These are phyloP conservation scores for Metschnikowia hibisci DNA, from an alignment of 805 yeast genomes.

Conservation along the genomic window DNA sequence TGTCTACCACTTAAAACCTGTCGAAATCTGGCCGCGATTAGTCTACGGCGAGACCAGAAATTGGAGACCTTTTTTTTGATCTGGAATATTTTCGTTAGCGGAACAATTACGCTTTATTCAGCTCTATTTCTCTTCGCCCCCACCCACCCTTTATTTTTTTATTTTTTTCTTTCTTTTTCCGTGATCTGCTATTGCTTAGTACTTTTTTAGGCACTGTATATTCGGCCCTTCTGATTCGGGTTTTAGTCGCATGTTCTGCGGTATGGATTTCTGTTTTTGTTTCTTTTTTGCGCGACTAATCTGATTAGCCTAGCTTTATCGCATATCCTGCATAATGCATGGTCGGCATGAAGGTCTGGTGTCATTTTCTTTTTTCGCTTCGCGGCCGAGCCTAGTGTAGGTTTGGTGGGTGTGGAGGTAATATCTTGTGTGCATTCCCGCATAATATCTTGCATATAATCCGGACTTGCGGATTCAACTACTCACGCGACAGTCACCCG, in stretches of 20 bases:
- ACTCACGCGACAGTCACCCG: constrained; percentile 5
- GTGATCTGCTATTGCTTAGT: no score
- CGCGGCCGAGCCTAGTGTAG: neutral
- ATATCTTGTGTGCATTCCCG: no score
- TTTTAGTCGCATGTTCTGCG: neutral
- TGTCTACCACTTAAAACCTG: no score
- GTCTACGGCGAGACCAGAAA: no score
- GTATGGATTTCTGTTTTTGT: constrained; percentile 2
- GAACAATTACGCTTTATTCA: neutral
- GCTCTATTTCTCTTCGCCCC: neutral
- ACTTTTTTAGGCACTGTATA: no score
- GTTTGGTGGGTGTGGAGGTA: neutral
- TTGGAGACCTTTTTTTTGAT: no score
- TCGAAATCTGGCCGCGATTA: no score
- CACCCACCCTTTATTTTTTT: neutral
- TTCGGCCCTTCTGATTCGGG: neutral
- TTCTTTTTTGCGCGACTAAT: constrained; percentile 3
- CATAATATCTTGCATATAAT: no score
- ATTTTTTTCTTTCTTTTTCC: no score
- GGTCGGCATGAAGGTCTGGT: neutral
- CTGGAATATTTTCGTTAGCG: no score
- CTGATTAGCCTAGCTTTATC: neutral
- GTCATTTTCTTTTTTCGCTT: neutral
- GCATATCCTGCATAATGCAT: neutral
- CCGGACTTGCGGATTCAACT: neutral